phyloP scores from a whole-genome alignment of 139 green algal genomes.

The Pseudopediastrum boryanum region DNA sequence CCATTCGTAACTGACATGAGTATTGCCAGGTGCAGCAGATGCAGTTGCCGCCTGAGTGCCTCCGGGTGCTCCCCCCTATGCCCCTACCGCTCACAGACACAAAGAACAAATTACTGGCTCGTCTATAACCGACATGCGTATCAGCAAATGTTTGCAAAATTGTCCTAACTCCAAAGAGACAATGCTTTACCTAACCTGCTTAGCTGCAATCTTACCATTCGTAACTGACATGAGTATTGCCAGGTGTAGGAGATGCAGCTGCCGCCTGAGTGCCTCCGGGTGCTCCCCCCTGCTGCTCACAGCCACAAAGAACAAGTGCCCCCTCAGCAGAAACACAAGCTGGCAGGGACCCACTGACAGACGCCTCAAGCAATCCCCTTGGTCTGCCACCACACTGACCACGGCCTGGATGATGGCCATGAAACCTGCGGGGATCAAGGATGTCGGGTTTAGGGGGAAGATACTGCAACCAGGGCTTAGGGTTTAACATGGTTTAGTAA shows the following conservation, averaged over 20 bases:
- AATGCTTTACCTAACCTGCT: too few relatives aligned
- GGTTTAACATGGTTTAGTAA: too few relatives aligned
- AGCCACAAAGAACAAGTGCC: conserved; percentile 72
- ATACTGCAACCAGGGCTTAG: too few relatives aligned
- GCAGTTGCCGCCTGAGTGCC: too few relatives aligned
- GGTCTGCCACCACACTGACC: conserved; percentile 57
- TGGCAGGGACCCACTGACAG: conserved; percentile 56
- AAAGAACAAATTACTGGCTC: conserved; percentile 73
- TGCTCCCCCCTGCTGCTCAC: conserved; percentile 62
- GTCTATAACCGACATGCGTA: too few relatives aligned
- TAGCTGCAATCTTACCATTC: conserved; percentile 45
- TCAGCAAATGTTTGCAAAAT: too few relatives aligned
- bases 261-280: conserved; percentile 45
- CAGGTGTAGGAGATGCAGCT: conserved; percentile 68
- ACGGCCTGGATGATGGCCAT: conserved; percentile 73
- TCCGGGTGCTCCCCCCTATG: conserved; percentile 57
- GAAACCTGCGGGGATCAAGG: conserved; percentile 44
- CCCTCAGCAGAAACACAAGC: conserved; percentile 68
- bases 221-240: conserved; percentile 60
- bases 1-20: conserved; percentile 54
- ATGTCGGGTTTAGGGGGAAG: too few relatives aligned
- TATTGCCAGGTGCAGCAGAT: too few relatives aligned
- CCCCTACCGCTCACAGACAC: conserved; percentile 59
- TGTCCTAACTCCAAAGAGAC: too few relatives aligned
- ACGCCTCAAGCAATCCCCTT: conserved; percentile 36